phyloP scores from a whole-genome alignment of 2,329 filamentous ascomycete genomes.

The Simplicillium aogashimaense region DNA sequence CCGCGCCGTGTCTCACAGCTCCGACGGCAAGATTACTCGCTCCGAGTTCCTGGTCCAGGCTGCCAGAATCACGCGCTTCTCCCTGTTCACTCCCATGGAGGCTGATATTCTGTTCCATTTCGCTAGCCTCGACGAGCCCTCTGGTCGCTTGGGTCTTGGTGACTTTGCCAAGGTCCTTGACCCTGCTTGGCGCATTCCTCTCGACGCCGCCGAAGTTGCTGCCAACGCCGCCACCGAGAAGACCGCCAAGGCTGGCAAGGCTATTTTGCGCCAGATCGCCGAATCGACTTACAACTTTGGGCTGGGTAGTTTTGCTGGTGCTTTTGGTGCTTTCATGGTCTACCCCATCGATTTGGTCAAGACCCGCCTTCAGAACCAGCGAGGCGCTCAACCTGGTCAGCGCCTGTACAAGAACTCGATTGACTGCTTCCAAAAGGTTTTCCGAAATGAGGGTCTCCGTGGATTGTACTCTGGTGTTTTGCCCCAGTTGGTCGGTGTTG shows the following conservation, averaged over 20 bases:
- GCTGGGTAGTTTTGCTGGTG: conserved; percentile 82
- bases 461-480: conserved; percentile 92
- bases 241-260: conserved; percentile 14
- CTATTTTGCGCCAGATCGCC: conserved; percentile 47
- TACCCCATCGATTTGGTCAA: conserved; percentile 99
- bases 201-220: conserved; percentile 38
- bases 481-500: conserved; percentile 91
- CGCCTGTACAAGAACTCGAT: conserved; percentile 93
- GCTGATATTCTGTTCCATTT: conserved; percentile 98
- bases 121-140: conserved; percentile 81
- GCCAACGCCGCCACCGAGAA: conserved; percentile 26
- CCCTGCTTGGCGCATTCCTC: conserved; percentile 70
- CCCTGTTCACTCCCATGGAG: conserved; percentile 96
- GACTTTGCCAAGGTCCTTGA: conserved; percentile 96
- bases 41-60: conserved; percentile 94
- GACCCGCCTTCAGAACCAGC: conserved; percentile 97
- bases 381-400: conserved; percentile 71
- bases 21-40: conserved; percentile 86
- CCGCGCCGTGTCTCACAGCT: conserved; percentile 72
- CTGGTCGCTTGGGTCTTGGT: conserved; percentile 67
- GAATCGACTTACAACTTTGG: conserved; percentile 82
- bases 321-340: conserved; percentile 98
- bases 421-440: conserved; percentile 88
- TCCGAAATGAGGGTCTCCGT: conserved; percentile 81
- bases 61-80: conserved; percentile 82